These are phyloP conservation scores for Cladosporium sp. DNA, from an alignment of 2,329 filamentous ascomycete genomes.

Conservation along the genomic window DNA sequence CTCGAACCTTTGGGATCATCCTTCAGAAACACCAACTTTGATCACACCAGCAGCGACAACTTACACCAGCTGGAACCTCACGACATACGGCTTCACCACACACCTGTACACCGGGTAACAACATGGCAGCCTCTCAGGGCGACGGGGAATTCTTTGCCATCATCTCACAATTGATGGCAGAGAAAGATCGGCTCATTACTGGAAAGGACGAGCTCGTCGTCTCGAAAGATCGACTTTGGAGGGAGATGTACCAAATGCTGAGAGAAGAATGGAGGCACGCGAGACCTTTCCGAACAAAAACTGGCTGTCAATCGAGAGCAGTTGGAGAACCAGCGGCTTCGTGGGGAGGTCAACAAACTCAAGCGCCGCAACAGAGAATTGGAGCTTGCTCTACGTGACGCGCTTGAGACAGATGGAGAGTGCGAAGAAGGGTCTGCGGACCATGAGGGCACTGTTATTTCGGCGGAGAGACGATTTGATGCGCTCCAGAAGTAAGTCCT, in stretches of 20 bases:
- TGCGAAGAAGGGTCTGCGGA: background rate
- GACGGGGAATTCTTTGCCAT: background rate
- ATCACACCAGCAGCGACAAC: background rate
- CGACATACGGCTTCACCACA: background rate
- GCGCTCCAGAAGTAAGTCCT: too few species aligned
- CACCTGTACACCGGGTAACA: background rate
- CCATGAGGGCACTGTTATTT: background rate
- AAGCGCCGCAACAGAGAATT: background rate
- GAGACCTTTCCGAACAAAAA: background rate
- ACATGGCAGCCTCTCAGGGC: background rate
- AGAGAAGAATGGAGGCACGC: constrained; percentile 2
- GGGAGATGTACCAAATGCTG: constrained; percentile 12
- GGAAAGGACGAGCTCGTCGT: constrained; percentile 20
- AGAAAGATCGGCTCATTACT: constrained; percentile 18
- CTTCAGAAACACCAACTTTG: background rate
- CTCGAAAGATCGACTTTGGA: constrained; percentile 21
- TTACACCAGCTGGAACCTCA: background rate
- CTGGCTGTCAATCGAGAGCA: background rate
- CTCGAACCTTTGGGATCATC: background rate
- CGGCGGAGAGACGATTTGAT: background rate
- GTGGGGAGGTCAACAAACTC: background rate
- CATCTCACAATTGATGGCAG: constrained; percentile 16
- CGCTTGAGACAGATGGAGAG: constrained; percentile 8
- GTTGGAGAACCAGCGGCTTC: background rate
- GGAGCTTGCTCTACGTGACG: background rate